Evolutionary conservation across 2,329 filamentous ascomycete species (phyloP).

Genomic region (Chrysoporthe austroafricana): DNA sequence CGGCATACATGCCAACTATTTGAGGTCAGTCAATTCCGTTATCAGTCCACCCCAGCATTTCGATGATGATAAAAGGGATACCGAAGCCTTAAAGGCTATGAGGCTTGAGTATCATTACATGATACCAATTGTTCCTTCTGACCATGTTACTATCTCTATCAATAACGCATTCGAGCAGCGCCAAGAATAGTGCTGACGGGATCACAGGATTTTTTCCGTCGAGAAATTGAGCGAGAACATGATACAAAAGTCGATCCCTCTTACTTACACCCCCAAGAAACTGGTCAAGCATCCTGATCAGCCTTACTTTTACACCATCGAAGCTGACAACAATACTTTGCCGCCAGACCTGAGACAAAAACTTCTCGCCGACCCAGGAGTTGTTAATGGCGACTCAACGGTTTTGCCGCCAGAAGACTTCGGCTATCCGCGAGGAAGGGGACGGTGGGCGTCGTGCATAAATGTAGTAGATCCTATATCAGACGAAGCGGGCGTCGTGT

Average conservation of each 20-base stretch:
- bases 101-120: slow-evolving; percentile 58
- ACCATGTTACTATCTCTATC: slow-evolving; percentile 35
- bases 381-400: slow-evolving; percentile 72
- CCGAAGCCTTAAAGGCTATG: slow-evolving; percentile 55
- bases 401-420: slow-evolving; percentile 80
- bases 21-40: slow-evolving; percentile 65
- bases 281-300: slow-evolving; percentile 87
- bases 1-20: slow-evolving; percentile 84
- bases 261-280: slow-evolving; percentile 88
- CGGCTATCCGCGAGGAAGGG: slow-evolving; percentile 80
- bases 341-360: slow-evolving; percentile 77
- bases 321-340: slow-evolving; percentile 90
- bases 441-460: slow-evolving; percentile 95
- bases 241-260: slow-evolving; percentile 81
- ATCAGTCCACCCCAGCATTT: slow-evolving; percentile 34
- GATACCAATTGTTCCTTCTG: slow-evolving; percentile 98
- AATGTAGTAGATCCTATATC: slow-evolving; percentile 84
- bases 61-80: slow-evolving; percentile 17
- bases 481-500: slow-evolving; percentile 70
- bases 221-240: slow-evolving; percentile 85
- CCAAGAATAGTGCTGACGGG: slow-evolving; percentile 37
- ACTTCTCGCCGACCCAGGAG: slow-evolving; percentile 71
- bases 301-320: slow-evolving; percentile 90
- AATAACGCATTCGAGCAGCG: not conserved
- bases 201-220: slow-evolving; percentile 79